Evolutionary conservation across 2,329 filamentous ascomycete species (phyloP), one percentile per base, ranked within the genome.

Genomic region (Xylaria sp.): DNA sequence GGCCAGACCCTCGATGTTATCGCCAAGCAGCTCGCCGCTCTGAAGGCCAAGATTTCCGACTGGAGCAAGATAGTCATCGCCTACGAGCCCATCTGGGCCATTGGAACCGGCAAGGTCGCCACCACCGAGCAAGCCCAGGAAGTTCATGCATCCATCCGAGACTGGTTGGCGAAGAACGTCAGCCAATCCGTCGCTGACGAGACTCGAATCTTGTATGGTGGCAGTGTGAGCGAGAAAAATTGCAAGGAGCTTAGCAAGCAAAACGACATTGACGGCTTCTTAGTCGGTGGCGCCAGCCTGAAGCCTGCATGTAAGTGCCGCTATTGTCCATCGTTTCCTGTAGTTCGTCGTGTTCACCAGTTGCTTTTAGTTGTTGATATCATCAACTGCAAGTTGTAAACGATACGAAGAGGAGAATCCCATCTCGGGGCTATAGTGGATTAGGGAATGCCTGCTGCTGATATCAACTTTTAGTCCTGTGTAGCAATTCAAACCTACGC

Each of bases 61-160:
- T 99, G 95, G 95, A 87, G 84, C 75, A 95, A 95, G 84, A 87
- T 99, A 69, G 95, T 99, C 77, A 87, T 99, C 74, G 95, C 95
- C 75, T 99, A 99, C 82, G 95, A 99, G 87, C 95, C 95, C 75
- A 96, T 99, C 84, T 99, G 95, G 94, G 93, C 88, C 77, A 91
- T 89, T 72, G 94, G 94, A 72, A 98, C 95, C 70, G 95, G 95
- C 79, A 96, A 95, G 84, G 92, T 96, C 70, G 92, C 92, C 72
- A 91, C 89, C 67, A 93, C 89, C 64, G 85, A 92, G 81, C 93
- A 97, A 85, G 93, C 93, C 61, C 93, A 97, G 84, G 92, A 96
- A 79, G 92, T 95, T 64, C 93, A 97, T 83, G 92, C 89, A 73
- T 92, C 91, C 70, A 96, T 99, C 81, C 91, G 95, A 73, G 83